Conservation (phyloP, 176 grass and related monocot genomes). For the Raddia guianensis region DNA sequence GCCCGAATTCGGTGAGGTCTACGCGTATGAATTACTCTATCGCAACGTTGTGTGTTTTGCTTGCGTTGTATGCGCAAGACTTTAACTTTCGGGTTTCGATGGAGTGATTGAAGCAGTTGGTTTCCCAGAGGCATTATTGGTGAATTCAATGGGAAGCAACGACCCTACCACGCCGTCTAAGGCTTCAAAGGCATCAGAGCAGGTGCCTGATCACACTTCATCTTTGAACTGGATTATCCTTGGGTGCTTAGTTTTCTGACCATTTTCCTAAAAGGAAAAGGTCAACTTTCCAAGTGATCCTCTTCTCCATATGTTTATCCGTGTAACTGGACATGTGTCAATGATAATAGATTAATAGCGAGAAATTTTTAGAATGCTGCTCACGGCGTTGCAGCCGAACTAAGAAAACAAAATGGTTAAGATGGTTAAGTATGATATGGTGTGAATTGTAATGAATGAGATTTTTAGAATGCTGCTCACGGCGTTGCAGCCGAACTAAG, state of each 20-base stretch:
- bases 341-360: not conserved
- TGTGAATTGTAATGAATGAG: slow-evolving; percentile 16
- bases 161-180: slow-evolving; percentile 59
- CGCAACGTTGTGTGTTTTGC: not conserved
- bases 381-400: slow-evolving; percentile 3
- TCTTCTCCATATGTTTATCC: not conserved
- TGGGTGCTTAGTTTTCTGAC: not conserved
- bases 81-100: not conserved
- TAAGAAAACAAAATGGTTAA: not conserved
- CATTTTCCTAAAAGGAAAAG: not conserved
- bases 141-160: slow-evolving; percentile 51
- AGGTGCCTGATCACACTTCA: slow-evolving; percentile 32
- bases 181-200: slow-evolving; percentile 55
- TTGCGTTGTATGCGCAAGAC: slow-evolving; percentile 15
- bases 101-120: slow-evolving; percentile 10
- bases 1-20: not conserved
- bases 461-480: not conserved
- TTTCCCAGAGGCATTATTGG: not conserved
- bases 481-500: not conserved
- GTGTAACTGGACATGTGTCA: not conserved
- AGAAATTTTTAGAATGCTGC: not conserved
- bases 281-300: not conserved
- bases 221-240: not conserved
- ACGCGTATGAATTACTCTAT: not conserved
- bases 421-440: not conserved